phyloP scores from a whole-genome alignment of 352 stramenopile genomes.

The Phytophthora colocasiae region DNA sequence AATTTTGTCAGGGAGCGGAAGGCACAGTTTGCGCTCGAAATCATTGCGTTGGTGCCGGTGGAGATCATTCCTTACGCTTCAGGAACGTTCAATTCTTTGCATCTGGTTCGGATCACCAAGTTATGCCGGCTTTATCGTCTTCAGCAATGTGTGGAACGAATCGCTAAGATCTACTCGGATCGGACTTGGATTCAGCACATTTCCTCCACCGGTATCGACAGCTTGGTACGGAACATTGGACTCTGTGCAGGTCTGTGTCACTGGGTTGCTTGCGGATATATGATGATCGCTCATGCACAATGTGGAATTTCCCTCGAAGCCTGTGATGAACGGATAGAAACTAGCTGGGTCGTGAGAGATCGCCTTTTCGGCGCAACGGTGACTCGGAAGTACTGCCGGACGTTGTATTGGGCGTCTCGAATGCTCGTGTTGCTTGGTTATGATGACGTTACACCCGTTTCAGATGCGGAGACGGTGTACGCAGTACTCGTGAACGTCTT shows the following conservation, averaged over 20 bases:
- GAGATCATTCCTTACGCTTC: conserved; percentile 55
- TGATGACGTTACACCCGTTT: conserved; percentile 70
- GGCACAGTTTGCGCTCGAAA: conserved; percentile 58
- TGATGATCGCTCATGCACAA: conserved; percentile 64
- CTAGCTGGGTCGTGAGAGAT: conserved; percentile 70
- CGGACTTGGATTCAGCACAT: conserved; percentile 52
- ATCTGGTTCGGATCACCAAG: conserved; percentile 69
- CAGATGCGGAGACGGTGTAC: conserved; percentile 63
- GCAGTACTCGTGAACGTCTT: conserved; percentile 52
- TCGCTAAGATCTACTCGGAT: conserved; percentile 63
- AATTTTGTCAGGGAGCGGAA: conserved; percentile 19
- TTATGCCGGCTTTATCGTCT: conserved; percentile 65
- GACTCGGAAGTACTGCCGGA: conserved; percentile 58
- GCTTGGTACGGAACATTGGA: conserved; percentile 49
- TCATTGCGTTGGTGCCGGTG: conserved; percentile 56
- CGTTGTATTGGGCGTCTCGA: conserved; percentile 67
- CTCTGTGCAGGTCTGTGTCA: conserved; percentile 51
- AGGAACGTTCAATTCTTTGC: conserved; percentile 56
- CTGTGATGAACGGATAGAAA: conserved; percentile 51
- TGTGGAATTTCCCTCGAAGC: conserved; percentile 63
- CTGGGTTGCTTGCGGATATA: conserved; percentile 73
- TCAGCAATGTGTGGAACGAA: conserved; percentile 38
- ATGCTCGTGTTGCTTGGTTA: conserved; percentile 71
- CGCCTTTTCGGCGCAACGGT: conserved; percentile 49
- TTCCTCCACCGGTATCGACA: conserved; percentile 67